A percentile compares a stretch with the other conserved stretches of the same genome.
These are phyloP conservation scores for Lichtheimia hyalospora DNA, from an alignment of 371 early-diverging fungal species.

Conservation along the genomic window DNA sequence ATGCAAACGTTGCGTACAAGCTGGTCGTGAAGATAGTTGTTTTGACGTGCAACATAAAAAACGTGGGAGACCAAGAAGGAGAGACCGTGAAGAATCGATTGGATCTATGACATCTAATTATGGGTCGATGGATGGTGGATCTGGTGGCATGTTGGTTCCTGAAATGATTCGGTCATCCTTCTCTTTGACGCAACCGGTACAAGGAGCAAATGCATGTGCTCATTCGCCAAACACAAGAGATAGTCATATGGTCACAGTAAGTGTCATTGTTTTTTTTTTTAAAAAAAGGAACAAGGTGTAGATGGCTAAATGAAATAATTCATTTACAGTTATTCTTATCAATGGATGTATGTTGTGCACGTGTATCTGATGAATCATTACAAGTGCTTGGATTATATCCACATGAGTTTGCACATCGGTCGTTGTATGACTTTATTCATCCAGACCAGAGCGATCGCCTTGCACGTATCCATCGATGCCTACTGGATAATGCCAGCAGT, in stretches of 20 bases:
- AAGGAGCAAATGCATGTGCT: not conserved
- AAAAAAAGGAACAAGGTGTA: not conserved
- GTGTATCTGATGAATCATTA: constrained; percentile 55
- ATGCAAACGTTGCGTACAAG: constrained; percentile 70
- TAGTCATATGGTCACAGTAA: constrained; percentile 11
- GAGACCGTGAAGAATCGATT: constrained; percentile 26
- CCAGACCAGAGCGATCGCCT: constrained; percentile 47
- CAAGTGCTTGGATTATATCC: constrained; percentile 60
- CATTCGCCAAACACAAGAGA: not conserved
- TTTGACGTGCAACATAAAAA: constrained; percentile 80
- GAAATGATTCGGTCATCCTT: constrained; percentile 4
- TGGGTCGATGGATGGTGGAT: not conserved
- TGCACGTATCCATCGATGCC: constrained; percentile 37
- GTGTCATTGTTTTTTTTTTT: not conserved
- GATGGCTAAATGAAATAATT: not conserved
- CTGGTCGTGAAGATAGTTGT: constrained; percentile 71
- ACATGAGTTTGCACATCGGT: constrained; percentile 57
- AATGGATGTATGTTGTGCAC: constrained; percentile 58
- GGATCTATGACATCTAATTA: not conserved
- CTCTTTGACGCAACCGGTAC: constrained; percentile 2
- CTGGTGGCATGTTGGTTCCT: not conserved
- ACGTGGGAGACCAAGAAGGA: constrained; percentile 75
- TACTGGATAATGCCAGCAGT: constrained; percentile 42
- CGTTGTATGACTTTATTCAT: constrained; percentile 55
- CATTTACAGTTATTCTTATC: constrained; percentile 35